A percentile compares a stretch with the other conserved stretches of the same genome.
Conservation (phyloP, 331 rosid genomes). For the Erythrophleum ivorense region DNA sequence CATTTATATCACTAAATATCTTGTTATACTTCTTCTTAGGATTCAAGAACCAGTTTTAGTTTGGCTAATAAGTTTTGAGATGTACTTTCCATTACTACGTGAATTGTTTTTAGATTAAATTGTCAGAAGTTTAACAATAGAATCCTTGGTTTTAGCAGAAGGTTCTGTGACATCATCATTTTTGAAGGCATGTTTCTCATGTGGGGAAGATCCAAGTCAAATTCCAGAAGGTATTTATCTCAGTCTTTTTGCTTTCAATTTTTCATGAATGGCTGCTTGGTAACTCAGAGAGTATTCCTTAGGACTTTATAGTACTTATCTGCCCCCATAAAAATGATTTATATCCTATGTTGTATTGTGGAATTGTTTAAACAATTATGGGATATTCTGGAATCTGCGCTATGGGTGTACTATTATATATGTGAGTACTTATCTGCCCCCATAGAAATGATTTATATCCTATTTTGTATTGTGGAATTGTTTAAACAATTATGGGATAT, state of each 20-base stretch:
- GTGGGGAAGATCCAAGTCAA: slow-evolving; percentile 68
- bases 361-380: background rate
- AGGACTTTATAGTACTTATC: background rate
- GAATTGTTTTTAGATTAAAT: slow-evolving; percentile 1
- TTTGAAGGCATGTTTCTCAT: slow-evolving; percentile 67
- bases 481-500: background rate
- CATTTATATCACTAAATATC: background rate
- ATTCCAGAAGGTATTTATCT: slow-evolving; percentile 58
- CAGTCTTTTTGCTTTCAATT: background rate
- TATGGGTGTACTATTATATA: background rate
- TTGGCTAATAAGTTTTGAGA: background rate
- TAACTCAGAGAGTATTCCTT: background rate
- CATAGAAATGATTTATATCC: background rate
- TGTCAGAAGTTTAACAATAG: slow-evolving; percentile 14
- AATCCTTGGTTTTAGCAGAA: slow-evolving; percentile 42
- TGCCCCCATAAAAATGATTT: background rate
- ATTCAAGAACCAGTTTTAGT: slow-evolving; percentile 11
- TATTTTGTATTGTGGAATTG: background rate
- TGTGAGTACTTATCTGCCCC: background rate
- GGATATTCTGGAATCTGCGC: background rate
- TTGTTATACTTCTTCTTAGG: background rate
- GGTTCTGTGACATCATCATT: slow-evolving; percentile 53
- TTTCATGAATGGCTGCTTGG: background rate
- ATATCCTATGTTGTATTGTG: background rate
- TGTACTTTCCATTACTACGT: background rate